Conservation (phyloP, 2,329 filamentous ascomycete genomes). For the Phyllosticta citriasiana region DNA sequence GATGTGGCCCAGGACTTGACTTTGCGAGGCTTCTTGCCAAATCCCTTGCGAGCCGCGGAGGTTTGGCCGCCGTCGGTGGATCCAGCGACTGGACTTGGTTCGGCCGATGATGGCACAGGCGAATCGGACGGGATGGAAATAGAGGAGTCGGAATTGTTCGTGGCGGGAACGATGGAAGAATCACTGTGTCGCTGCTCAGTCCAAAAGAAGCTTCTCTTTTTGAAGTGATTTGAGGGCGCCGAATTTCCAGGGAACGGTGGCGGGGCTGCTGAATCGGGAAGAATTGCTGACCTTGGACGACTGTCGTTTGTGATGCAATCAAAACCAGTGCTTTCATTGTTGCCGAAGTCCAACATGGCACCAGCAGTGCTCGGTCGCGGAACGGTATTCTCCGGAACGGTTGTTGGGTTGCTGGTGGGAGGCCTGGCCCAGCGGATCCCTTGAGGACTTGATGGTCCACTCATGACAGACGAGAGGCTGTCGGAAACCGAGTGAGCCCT, state of each 20-base stretch:
- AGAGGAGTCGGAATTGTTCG: constrained; percentile 27
- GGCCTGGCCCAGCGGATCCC: constrained; percentile 32
- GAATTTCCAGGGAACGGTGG: constrained; percentile 12
- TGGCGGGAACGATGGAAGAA: constrained; percentile 19
- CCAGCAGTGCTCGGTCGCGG: constrained; percentile 59
- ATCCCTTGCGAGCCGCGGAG: constrained; percentile 5
- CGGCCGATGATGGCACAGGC: constrained; percentile 3
- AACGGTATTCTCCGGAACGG: constrained; percentile 25
- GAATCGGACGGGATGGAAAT: constrained; percentile 16
- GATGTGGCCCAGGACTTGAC: constrained; percentile 65
- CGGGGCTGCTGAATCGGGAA: constrained; percentile 15
- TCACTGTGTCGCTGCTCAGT: constrained; percentile 43
- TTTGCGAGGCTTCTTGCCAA: constrained; percentile 45
- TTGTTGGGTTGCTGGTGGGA: constrained; percentile 18
- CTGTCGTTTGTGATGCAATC: constrained; percentile 21
- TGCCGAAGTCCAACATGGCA: constrained; percentile 48
- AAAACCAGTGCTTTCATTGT: constrained; percentile 17
- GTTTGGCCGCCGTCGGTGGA: background rate
- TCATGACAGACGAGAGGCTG: constrained; percentile 70
- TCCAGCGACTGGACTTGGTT: background rate
- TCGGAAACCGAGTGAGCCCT: constrained; percentile 65
- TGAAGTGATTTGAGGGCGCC: constrained; percentile 16
- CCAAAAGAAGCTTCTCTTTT: constrained; percentile 29
- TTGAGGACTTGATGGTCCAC: constrained; percentile 42
- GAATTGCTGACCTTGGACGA: constrained; percentile 28